Evolutionary conservation across 495 filamentous ascomycete species (phyloP).

Genomic region (Xylaria acuta): DNA sequence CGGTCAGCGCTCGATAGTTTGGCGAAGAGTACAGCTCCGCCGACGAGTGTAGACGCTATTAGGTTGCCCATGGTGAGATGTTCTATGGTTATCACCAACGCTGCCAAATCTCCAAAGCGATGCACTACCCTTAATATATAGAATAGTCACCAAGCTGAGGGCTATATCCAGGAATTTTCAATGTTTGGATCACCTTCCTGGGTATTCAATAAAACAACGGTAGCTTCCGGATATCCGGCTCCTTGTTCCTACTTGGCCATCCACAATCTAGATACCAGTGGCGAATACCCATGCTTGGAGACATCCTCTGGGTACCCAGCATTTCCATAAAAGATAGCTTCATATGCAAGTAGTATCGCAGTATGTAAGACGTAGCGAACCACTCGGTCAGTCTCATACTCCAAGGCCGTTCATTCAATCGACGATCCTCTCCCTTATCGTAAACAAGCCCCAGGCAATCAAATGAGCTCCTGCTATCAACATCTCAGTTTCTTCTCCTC

Average conservation of each 20-base stretch:
- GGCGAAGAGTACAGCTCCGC: slow-evolving; percentile 29
- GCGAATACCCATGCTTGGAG: neutral
- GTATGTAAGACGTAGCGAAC: neutral
- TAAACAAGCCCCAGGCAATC: neutral
- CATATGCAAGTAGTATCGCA: neutral
- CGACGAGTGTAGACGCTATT: slow-evolving; percentile 21
- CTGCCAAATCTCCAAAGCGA: neutral
- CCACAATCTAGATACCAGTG: neutral
- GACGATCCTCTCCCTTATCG: neutral
- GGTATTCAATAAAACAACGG: neutral
- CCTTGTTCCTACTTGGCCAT: neutral
- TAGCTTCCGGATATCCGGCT: slow-evolving; percentile 21
- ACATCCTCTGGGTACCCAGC: neutral
- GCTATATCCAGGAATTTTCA: neutral
- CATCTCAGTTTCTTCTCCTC: neutral
- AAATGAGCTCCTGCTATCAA: neutral
- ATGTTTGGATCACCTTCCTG: neutral
- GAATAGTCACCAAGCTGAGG: neutral
- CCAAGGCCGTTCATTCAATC: neutral
- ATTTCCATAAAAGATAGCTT: neutral
- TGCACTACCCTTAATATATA: slow-evolving; percentile 3
- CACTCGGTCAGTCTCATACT: neutral
- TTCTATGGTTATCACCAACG: neutral
- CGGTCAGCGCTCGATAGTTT: slow-evolving; percentile 31
- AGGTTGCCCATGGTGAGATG: slow-evolving; percentile 5